Evolutionary conservation across 2,329 filamentous ascomycete species (phyloP).

Genomic region (Ascochyta clinopodiicola): DNA sequence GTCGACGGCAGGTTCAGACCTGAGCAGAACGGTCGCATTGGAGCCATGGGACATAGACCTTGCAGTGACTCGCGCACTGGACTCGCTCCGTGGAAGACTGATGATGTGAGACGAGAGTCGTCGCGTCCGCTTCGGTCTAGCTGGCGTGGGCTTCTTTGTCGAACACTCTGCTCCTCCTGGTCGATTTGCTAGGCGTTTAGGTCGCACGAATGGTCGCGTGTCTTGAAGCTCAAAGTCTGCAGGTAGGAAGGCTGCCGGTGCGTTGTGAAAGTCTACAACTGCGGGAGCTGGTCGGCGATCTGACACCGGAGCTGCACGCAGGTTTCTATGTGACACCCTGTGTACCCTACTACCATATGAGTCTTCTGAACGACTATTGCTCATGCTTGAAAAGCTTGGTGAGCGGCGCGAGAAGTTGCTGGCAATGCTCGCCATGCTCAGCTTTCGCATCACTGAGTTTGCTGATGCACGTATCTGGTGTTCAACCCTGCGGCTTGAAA

Average conservation of each 20-base stretch:
- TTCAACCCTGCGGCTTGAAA: constrained; percentile 71
- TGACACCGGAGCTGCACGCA: constrained; percentile 30
- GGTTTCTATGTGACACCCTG: constrained; percentile 35
- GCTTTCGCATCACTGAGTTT: constrained; percentile 84
- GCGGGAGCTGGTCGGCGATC: constrained; percentile 39
- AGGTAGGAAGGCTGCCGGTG: constrained; percentile 56
- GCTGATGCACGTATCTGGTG: constrained; percentile 79
- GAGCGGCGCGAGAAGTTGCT: constrained; percentile 78
- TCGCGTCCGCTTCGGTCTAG: constrained; percentile 36
- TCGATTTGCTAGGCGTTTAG: constrained; percentile 37
- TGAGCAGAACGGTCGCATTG: constrained; percentile 25
- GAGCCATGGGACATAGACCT: constrained; percentile 31
- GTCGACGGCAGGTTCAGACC: constrained; percentile 19
- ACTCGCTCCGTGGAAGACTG: constrained; percentile 38
- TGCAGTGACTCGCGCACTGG: constrained; percentile 22
- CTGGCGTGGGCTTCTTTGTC: constrained; percentile 30
- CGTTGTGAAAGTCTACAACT: constrained; percentile 56
- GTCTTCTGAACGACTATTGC: constrained; percentile 46
- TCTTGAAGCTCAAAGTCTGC: constrained; percentile 55
- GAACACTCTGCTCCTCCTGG: constrained; percentile 29
- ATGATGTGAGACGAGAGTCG: constrained; percentile 43
- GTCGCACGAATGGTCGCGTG: constrained; percentile 31
- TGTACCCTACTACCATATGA: constrained; percentile 38
- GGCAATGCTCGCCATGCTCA: constrained; percentile 81
- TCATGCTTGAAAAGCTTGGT: constrained; percentile 60